Conservation (phyloP, 495 filamentous ascomycete genomes). For the Penicillium subrubescens region DNA sequence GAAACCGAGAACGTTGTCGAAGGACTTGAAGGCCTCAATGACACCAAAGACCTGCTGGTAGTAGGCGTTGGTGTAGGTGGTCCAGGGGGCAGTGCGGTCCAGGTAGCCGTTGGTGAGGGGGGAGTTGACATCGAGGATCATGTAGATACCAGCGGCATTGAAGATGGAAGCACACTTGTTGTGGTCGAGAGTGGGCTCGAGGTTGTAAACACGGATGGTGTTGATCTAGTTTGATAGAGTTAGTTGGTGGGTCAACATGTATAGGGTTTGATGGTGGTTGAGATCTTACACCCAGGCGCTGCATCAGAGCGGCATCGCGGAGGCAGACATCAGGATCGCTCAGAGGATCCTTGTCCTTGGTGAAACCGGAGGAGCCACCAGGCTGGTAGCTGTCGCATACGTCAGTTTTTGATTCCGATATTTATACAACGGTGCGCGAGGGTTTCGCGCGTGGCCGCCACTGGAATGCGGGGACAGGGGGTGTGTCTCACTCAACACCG, state of each 20-base stretch:
- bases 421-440: not conserved
- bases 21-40: constrained; percentile 92
- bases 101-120: constrained; percentile 78
- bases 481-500: constrained; percentile 67
- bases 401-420: constrained; percentile 3
- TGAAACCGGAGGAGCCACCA: constrained; percentile 81
- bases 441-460: not conserved
- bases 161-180: constrained; percentile 90
- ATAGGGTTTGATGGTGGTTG: not conserved
- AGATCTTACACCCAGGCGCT: constrained; percentile 64
- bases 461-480: not conserved
- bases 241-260: not conserved
- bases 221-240: constrained; percentile 59
- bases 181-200: constrained; percentile 82
- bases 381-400: constrained; percentile 72
- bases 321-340: constrained; percentile 74
- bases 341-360: constrained; percentile 70
- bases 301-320: constrained; percentile 91
- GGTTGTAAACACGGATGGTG: constrained; percentile 91
- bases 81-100: constrained; percentile 64
- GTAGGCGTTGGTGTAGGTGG: constrained; percentile 74
- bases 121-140: constrained; percentile 84
- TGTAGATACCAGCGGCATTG: constrained; percentile 78
- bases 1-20: constrained; percentile 88
- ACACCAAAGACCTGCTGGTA: constrained; percentile 83